Percentiles rank a stretch among this genome's conserved stretches.
phyloP scores from a whole-genome alignment of 352 stramenopile genomes.

The Globisporangium radiosum region DNA sequence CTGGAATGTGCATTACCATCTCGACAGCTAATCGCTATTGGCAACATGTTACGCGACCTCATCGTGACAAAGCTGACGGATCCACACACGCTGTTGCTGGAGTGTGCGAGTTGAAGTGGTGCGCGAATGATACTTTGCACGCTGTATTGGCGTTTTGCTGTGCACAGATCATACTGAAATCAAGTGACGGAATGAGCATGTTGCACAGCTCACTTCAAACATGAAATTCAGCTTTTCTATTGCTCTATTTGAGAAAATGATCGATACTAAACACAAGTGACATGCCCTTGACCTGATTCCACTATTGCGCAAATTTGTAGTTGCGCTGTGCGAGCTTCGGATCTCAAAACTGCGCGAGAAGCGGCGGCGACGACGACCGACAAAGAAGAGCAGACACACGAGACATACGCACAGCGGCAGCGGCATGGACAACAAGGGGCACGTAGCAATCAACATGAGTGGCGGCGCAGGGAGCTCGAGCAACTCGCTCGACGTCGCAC shows the following conservation, averaged over 20 bases:
- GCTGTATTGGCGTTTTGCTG: no score
- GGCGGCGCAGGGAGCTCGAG: conserved; percentile 23
- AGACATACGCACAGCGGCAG: neutral
- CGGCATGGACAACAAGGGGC: conserved; percentile 50
- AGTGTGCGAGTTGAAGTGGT: no score
- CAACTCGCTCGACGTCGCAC: conserved; percentile 57
- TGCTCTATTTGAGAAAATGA: neutral
- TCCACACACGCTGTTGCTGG: no score
- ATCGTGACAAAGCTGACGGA: no score
- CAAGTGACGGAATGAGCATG: no score
- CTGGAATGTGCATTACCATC: no score
- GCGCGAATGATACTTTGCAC: no score
- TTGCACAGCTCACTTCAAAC: no score
- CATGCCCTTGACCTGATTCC: neutral
- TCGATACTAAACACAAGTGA: neutral
- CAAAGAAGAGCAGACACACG: neutral
- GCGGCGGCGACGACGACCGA: neutral
- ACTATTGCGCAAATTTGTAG: neutral
- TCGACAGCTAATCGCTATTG: no score
- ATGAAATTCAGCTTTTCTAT: neutral
- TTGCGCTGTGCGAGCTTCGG: neutral
- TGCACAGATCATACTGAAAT: no score
- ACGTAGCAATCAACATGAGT: conserved; percentile 66
- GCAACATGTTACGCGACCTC: no score
- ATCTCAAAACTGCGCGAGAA: neutral